A percentile compares a stretch with the other conserved stretches of the same genome.
phyloP scores from a whole-genome alignment of 176 grass and related monocot genomes.

The Carex cristatella region DNA sequence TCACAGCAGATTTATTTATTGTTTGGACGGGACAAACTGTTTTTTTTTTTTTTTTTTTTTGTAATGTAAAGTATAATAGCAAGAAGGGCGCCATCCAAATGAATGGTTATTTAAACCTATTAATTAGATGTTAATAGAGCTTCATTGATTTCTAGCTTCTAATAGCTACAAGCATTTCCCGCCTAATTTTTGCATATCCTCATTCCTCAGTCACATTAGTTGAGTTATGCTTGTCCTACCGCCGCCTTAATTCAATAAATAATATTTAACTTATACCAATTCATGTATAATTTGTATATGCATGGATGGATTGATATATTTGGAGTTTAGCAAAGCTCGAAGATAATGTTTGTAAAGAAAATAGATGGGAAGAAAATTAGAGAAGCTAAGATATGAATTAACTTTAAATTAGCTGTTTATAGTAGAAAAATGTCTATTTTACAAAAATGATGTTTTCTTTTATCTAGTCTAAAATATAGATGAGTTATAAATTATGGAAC shows the following conservation, averaged over 20 bases:
- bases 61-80: no score
- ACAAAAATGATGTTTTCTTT: neutral
- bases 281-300: neutral
- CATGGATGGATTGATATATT: neutral
- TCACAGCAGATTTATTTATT: no score
- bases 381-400: neutral
- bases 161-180: neutral
- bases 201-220: neutral
- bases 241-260: neutral
- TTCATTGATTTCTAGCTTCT: neutral
- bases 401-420: neutral
- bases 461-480: no score
- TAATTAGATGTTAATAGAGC: neutral
- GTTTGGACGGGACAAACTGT: no score
- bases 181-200: neutral
- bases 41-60: no score
- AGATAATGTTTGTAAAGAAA: neutral
- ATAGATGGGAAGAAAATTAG: neutral
- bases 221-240: neutral
- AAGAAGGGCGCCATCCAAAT: neutral
- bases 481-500: neutral
- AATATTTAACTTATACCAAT: neutral
- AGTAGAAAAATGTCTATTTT: neutral
- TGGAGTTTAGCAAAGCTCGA: neutral
- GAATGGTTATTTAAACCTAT: neutral